Percentiles rank a stretch among this genome's conserved stretches.
phyloP scores from a whole-genome alignment of 208 protist species.

The Acanthamoeba lenticulata region DNA sequence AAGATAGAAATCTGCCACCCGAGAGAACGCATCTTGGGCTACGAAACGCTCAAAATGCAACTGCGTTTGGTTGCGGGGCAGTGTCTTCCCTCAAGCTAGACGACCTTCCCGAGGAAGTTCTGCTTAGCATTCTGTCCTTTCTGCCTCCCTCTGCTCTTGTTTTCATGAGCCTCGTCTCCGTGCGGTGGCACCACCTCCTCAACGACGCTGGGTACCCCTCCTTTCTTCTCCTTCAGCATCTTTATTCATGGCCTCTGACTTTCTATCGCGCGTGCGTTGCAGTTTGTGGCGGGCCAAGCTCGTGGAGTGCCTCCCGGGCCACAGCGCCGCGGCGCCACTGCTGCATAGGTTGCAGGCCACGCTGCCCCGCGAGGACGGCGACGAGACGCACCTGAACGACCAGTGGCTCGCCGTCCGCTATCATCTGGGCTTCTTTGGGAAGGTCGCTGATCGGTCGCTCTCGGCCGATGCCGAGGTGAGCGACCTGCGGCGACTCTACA shows the following conservation, averaged over 20 bases:
- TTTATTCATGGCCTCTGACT: not conserved
- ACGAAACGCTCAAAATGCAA: too few relatives aligned
- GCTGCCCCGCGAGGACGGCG: not conserved
- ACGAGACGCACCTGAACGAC: not conserved
- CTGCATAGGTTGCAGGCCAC: not conserved
- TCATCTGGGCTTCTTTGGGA: not conserved
- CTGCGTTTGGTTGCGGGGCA: too few relatives aligned
- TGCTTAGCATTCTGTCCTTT: not conserved
- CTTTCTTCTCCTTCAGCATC: too few relatives aligned
- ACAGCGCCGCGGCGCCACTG: not conserved
- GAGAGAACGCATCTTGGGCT: too few relatives aligned
- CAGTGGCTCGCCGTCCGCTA: not conserved
- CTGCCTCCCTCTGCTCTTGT: not conserved
- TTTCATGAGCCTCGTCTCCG: not conserved
- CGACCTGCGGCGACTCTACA: not conserved
- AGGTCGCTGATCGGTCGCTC: not conserved
- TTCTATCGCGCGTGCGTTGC: not conserved
- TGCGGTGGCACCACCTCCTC: not conserved
- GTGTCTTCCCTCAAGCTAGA: not conserved
- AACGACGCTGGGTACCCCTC: not conserved
- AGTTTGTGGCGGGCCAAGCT: slow-evolving; percentile 12
- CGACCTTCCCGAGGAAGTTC: not conserved
- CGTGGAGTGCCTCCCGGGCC: not conserved
- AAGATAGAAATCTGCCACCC: too few relatives aligned
- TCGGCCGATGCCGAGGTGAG: not conserved